Evolutionary conservation across 148 eudicot species (phyloP), one percentile per base, ranked within the genome.

Genomic region (Cornus controversa): DNA sequence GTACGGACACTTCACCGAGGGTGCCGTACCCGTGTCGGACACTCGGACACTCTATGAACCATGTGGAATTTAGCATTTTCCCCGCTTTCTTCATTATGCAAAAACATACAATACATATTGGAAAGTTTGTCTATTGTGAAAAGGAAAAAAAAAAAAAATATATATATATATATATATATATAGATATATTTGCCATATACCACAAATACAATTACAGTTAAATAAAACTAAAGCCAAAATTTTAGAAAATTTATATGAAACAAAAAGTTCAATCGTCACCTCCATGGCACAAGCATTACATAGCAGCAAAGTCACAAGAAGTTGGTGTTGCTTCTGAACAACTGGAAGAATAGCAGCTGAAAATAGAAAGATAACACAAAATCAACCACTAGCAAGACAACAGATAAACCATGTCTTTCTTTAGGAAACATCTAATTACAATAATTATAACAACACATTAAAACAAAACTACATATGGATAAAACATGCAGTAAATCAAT

Each of bases 201-300:
- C 25, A 13, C 57, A 58, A 6, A 58, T 22, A 37, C 23, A 22
- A 34, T 6, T 36, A 66, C 24, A 42, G 28, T 73, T 11, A 2
- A 24, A 29, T 63, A 9, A 66, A 5, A 67, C 13, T 20, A 11
- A 13, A 36, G n/a, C 20, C 31, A 25, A 23, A 63, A 25, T 69
- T 34, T 24, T 53, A n/a, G n/a, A 69, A n/a, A 65, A 24, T 16
- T 58, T 58, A 6, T 22, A 1, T 58, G 6, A 25, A 20, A 24
- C 31, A 58, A n/a, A 26, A 79, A 20, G 8, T 20, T 16, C 2
- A 72, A 36, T 5, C 22, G 36, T 78, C 74, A 93, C 97, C 95
- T 93, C 97, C 97, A 93, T 93, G 72, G 97, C 87, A 31, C 82
- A 90, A 58, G 97, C 97, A 86, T 93, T 93, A 77, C 97, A 93